Conservation (phyloP, 2,329 filamentous ascomycete genomes). For the Alternaria brassicae region DNA sequence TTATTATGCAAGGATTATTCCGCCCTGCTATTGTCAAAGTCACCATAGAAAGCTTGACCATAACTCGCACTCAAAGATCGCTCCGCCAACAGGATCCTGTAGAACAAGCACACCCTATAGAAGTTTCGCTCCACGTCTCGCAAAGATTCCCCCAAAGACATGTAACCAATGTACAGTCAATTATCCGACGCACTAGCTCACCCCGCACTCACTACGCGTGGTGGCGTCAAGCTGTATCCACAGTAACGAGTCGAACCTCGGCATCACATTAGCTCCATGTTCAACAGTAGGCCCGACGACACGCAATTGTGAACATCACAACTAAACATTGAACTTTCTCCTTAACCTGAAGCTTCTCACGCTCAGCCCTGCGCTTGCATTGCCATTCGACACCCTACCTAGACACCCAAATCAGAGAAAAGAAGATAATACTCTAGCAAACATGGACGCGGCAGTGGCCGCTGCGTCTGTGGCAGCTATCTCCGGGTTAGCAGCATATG, state of each 20-base stretch:
- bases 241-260: constrained; percentile 27
- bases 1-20: not conserved
- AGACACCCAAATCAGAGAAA: not conserved
- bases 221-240: not conserved
- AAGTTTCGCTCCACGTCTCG: not conserved
- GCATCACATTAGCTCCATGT: constrained; percentile 18
- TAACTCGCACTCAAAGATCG: not conserved
- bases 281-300: not conserved
- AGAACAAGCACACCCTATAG: not conserved
- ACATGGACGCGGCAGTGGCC: constrained; percentile 31
- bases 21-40: not conserved
- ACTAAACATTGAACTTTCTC: not conserved
- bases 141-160: not conserved
- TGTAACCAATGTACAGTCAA: not conserved
- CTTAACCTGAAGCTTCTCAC: not conserved
- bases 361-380: not conserved
- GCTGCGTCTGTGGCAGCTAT: constrained; percentile 41
- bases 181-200: constrained; percentile 2
- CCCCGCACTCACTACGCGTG: constrained; percentile 22
- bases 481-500: constrained; percentile 60
- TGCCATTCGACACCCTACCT: not conserved
- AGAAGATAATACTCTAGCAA: not conserved
- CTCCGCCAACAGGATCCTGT: not conserved
- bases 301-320: not conserved
- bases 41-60: not conserved